phyloP scores from a whole-genome alignment of 2,329 filamentous ascomycete genomes.

The Ramichloridium luteum region DNA sequence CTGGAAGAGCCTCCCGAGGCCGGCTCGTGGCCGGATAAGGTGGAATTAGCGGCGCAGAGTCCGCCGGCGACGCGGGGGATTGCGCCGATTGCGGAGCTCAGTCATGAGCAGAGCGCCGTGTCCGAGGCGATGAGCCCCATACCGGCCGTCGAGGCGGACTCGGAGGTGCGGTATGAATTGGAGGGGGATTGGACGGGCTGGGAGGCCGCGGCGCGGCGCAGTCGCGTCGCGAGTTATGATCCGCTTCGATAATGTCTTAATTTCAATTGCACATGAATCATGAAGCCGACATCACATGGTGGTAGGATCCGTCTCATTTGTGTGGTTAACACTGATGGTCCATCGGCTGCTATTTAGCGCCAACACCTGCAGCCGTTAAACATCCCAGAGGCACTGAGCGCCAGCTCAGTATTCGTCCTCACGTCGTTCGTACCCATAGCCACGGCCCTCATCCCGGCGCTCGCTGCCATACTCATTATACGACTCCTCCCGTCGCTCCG shows the following conservation, averaged over 20 bases:
- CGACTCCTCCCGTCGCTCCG: background rate
- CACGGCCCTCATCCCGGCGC: background rate
- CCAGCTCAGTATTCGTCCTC: slow-evolving; percentile 1
- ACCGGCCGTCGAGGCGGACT: slow-evolving; percentile 2
- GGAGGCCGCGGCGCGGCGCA: slow-evolving; percentile 4
- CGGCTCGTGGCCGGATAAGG: slow-evolving; percentile 4
- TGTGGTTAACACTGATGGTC: no score
- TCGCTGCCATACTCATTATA: no score
- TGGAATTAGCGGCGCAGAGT: background rate
- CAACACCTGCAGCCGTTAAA: background rate
- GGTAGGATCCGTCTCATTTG: no score
- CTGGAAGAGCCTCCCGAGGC: slow-evolving; percentile 1
- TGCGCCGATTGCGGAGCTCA: background rate
- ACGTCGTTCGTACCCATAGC: background rate
- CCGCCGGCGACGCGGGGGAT: background rate
- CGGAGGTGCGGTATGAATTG: slow-evolving; percentile 10
- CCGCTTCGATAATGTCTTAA: background rate
- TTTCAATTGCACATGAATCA: no score
- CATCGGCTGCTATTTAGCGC: no score
- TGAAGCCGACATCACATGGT: no score
- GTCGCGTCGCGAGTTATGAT: background rate
- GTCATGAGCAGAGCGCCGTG: background rate
- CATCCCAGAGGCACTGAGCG: background rate
- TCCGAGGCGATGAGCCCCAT: background rate
- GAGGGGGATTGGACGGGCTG: slow-evolving; percentile 8